A percentile compares a stretch with the other conserved stretches of the same genome.
Conservation (phyloP, 495 filamentous ascomycete genomes). For the Sabuloglossum arenarium region DNA sequence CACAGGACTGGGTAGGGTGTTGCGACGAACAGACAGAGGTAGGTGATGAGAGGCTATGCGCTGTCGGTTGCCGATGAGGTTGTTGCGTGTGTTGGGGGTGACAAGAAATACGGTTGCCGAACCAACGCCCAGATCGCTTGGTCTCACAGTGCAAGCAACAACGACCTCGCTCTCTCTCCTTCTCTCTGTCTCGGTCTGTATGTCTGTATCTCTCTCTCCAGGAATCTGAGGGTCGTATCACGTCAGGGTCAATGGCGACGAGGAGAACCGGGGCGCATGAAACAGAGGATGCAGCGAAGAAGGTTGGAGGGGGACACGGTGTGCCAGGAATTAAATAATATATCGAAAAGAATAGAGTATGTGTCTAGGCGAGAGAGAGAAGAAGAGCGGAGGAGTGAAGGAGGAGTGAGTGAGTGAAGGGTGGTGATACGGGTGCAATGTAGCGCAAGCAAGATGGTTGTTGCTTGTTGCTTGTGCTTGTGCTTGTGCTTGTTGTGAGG, state of each 20-base stretch:
- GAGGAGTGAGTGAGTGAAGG: background rate
- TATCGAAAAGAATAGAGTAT: no score
- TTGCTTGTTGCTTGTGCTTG: no score
- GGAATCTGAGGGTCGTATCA: no score
- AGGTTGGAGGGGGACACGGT: background rate
- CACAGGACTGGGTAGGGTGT: background rate
- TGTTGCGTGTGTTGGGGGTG: background rate
- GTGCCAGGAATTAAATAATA: no score
- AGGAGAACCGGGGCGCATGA: background rate
- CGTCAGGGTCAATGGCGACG: no score
- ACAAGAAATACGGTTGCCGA: background rate
- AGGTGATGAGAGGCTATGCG: constrained; percentile 1
- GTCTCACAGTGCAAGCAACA: constrained; percentile 3
- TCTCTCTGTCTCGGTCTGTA: constrained; percentile 5
- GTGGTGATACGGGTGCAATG: background rate
- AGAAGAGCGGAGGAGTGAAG: background rate
- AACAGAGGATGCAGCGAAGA: background rate
- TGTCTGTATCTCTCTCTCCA: no score
- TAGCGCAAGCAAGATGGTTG: no score
- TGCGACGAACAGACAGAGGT: background rate
- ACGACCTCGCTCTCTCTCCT: constrained; percentile 6
- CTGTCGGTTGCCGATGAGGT: constrained; percentile 2
- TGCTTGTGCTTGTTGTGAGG: background rate
- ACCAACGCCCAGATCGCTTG: background rate
- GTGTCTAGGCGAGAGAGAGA: background rate